Evolutionary conservation across 75 land plant species (phyloP), one percentile per base, ranked within the genome.

Genomic region (Pinus tabuliformis): DNA sequence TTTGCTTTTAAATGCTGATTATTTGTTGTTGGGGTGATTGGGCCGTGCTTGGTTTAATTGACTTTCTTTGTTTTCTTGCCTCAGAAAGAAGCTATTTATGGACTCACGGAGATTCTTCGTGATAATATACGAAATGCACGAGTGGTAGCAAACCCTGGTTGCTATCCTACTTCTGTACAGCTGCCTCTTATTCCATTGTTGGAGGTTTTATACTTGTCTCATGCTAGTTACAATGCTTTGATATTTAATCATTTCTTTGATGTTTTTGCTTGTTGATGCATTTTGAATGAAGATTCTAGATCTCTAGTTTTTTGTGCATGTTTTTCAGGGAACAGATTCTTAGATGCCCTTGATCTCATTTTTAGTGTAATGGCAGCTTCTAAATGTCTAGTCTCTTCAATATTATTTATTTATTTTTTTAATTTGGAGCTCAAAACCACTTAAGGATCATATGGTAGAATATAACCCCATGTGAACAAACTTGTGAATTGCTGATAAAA

Each of bases 131-230:
- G 75, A 26, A 74, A 62, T 81, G 99, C 95, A 60, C 84, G 95
- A 13, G 81, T 97, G 24, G 93, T 97, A 63, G 99, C 99, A 72
- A 94, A 97, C 81, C 99, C 99, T 52, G 99, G 99, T 15, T 97
- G 99, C 78, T 97, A 97, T 76, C 99, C 99, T 49, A 97, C 98
- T 63, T 90, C 93, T n/a, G 81, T 92, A 62, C 99, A 97, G 56
- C 88, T 97, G 81, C 99, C 99, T 72, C 93, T 97, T 72, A 74
- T 94, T 77, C 99, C 99, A 5, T 81, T 97, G 78, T 77, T 97
- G 5, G 84, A 94, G 99, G 99, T 95, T 75, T 78, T 72, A 72
- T 56, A 49, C 54, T 49, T 49, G 11, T 73, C 26, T 70, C 45
- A 22, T 58, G 28, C 72, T 73, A 20, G 21, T 26, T n/a, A n/a